Conservation (phyloP, 495 filamentous ascomycete species). For the Aspergillus steynii region DNA sequence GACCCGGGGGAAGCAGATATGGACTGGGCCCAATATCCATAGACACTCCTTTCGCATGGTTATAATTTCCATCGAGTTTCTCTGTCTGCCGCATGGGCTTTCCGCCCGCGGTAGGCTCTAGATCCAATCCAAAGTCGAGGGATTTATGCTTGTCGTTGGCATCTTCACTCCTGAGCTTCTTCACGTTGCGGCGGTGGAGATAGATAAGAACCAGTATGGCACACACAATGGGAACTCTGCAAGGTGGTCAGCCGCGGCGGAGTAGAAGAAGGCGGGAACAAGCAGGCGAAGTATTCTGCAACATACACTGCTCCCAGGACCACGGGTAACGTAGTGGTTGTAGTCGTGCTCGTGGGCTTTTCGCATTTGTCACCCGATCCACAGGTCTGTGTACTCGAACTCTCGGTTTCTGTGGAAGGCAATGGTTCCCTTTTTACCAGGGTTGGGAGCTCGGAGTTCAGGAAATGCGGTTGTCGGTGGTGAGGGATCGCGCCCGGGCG, state of each 20-base stretch:
- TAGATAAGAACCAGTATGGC: constrained; percentile 69
- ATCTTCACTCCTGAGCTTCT: constrained; percentile 76
- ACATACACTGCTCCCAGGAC: constrained; percentile 82
- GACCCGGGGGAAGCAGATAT: constrained; percentile 82
- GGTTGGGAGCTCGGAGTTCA: constrained; percentile 24
- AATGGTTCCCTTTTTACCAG: constrained; percentile 31
- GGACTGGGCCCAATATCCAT: constrained; percentile 68
- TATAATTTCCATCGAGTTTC: constrained; percentile 39
- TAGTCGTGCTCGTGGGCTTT: constrained; percentile 52
- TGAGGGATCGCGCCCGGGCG: constrained; percentile 33
- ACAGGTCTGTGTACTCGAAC: constrained; percentile 11
- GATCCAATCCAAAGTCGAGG: constrained; percentile 85
- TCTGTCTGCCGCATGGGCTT: constrained; percentile 52
- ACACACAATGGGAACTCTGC: constrained; percentile 72
- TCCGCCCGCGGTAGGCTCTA: constrained; percentile 35
- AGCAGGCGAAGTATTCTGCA: neutral
- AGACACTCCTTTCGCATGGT: constrained; percentile 71
- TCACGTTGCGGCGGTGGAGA: constrained; percentile 74
- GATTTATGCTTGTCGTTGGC: constrained; percentile 85
- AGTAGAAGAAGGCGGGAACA: neutral
- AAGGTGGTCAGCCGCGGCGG: constrained; percentile 24
- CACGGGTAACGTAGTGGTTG: constrained; percentile 71
- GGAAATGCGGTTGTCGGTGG: constrained; percentile 27
- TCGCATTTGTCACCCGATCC: constrained; percentile 22
- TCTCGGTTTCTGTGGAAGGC: constrained; percentile 9